Percentiles rank a stretch among this genome's conserved stretches.
These are phyloP conservation scores for Polygonum maritimum DNA, from an alignment of 148 eudicot species.

Conservation along the genomic window DNA sequence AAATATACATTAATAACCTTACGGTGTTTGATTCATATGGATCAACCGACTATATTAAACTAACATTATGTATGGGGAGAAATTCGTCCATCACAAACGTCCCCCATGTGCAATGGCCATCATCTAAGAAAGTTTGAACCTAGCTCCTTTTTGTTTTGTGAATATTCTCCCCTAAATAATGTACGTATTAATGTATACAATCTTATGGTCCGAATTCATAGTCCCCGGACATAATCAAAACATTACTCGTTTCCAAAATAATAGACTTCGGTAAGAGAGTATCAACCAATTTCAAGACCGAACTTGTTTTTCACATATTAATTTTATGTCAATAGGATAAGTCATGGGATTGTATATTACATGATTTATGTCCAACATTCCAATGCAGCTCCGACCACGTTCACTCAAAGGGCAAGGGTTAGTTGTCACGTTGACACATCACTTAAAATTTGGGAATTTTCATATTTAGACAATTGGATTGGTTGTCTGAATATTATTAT, in stretches of 20 bases:
- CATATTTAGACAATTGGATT: too few relatives aligned
- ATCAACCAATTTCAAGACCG: too few relatives aligned
- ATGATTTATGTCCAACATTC: too few relatives aligned
- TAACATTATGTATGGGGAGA: neutral
- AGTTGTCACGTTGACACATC: too few relatives aligned
- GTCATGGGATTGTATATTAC: too few relatives aligned
- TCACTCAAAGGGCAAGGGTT: too few relatives aligned
- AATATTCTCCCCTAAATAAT: neutral
- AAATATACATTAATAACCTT: neutral
- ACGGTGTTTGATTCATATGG: neutral
- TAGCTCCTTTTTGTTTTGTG: neutral
- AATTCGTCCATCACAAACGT: neutral
- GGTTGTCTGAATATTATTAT: too few relatives aligned
- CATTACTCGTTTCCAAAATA: neutral
- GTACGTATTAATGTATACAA: neutral
- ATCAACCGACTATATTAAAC: neutral
- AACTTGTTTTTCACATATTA: too few relatives aligned
- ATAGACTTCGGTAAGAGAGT: neutral
- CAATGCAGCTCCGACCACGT: too few relatives aligned
- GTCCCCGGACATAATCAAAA: neutral
- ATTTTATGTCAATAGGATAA: too few relatives aligned
- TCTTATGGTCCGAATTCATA: neutral
- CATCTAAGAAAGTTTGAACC: neutral
- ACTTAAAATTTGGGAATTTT: too few relatives aligned
- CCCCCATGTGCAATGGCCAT: slow-evolving; percentile 3